Conservation (phyloP, 495 filamentous ascomycete species). For the Xylaria scruposa region DNA sequence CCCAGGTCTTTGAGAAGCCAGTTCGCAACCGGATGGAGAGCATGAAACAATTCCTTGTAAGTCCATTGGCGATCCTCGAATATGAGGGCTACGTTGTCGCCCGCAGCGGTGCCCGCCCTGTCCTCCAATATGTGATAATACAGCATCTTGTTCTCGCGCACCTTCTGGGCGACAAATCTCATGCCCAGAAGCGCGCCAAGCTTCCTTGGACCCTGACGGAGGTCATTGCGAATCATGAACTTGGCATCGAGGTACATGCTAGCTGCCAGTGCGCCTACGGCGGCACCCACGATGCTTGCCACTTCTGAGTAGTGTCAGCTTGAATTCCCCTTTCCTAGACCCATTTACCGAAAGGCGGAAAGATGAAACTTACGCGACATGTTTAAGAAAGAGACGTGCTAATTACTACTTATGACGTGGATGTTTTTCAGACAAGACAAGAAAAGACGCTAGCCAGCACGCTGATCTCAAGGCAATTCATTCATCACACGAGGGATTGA, state of each 20-base stretch:
- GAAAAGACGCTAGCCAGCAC: neutral
- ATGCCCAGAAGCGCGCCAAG: conserved; percentile 1
- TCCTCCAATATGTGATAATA: conserved; percentile 44
- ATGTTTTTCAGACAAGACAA: neutral
- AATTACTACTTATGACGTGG: neutral
- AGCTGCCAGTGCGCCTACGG: conserved; percentile 24
- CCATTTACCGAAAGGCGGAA: neutral
- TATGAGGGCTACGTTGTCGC: conserved; percentile 41
- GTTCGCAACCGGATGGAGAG: conserved; percentile 42
- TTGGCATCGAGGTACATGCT: conserved; percentile 28
- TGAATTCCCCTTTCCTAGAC: neutral
- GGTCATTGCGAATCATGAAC: conserved; percentile 43
- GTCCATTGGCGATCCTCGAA: conserved; percentile 49
- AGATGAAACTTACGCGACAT: conserved; percentile 22
- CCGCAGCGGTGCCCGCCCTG: conserved; percentile 33
- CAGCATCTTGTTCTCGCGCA: conserved; percentile 32
- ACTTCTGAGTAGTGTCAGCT: conserved; percentile 14
- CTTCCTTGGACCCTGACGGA: conserved; percentile 26
- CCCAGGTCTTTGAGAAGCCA: conserved; percentile 51
- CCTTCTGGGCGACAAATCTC: conserved; percentile 25
- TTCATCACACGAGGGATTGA: neutral
- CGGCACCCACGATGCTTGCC: conserved; percentile 21
- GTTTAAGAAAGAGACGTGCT: neutral
- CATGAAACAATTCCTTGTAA: conserved; percentile 40
- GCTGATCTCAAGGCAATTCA: neutral